These are phyloP conservation scores for Exobasidium cylindrosporum DNA, from an alignment of 1,284 basidiomycete genomes.

Conservation along the genomic window DNA sequence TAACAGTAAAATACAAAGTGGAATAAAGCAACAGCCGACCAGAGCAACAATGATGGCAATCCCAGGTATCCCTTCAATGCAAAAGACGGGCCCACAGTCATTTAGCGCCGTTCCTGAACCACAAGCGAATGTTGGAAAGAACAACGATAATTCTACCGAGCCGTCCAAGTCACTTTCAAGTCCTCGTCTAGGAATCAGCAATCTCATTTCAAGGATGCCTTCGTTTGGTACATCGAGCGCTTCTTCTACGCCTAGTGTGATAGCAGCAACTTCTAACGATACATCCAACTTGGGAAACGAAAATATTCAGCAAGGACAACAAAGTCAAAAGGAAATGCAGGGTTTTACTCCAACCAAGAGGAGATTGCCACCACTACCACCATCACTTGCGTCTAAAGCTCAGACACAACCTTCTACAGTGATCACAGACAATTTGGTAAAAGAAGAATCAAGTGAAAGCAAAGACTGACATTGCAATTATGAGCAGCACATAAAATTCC, in stretches of 20 bases:
- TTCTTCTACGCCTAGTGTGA: neutral
- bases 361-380: neutral
- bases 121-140: neutral
- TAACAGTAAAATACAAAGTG: neutral
- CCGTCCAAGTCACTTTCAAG: neutral
- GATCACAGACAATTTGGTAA: too few relatives aligned
- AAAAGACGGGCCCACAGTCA: constrained; percentile 37
- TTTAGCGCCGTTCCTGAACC: constrained; percentile 24
- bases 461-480: neutral
- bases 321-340: too few relatives aligned
- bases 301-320: neutral
- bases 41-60: constrained; percentile 47
- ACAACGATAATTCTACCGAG: neutral
- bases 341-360: neutral
- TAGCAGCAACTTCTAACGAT: neutral
- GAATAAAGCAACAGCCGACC: constrained; percentile 39
- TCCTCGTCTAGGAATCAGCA: neutral
- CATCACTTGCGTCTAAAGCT: too few relatives aligned
- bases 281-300: neutral
- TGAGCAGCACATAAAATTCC: too few relatives aligned
- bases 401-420: too few relatives aligned
- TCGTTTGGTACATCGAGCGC: neutral
- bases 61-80: constrained; percentile 43
- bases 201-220: constrained; percentile 1
- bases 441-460: neutral